Evolutionary conservation across 108 stramenopile species (phyloP).

Genomic region (Phaeodactylum tricornutum): DNA sequence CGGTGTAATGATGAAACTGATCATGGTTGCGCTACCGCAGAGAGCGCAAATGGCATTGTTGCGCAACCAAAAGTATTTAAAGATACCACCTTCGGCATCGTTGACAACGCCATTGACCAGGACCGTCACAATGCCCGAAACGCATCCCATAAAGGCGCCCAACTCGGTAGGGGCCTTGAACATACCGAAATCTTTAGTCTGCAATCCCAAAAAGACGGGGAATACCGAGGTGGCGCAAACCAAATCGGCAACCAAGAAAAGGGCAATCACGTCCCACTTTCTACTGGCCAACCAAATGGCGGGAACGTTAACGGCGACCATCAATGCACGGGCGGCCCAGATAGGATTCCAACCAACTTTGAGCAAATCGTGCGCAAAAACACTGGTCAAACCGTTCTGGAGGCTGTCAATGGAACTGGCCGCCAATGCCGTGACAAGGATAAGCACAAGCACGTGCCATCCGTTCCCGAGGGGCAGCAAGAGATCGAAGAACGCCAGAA

Average conservation of each 20-base stretch:
- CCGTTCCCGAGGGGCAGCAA: conserved; percentile 35
- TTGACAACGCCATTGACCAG: conserved; percentile 53
- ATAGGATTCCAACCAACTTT: conserved; percentile 31
- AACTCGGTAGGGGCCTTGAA: conserved; percentile 62
- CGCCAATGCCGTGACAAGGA: conserved; percentile 52
- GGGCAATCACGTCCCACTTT: conserved; percentile 48
- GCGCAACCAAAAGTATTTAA: conserved; percentile 70
- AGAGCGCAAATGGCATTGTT: conserved; percentile 54
- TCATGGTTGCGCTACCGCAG: conserved; percentile 62
- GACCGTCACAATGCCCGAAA: conserved; percentile 53
- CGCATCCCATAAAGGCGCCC: conserved; percentile 54
- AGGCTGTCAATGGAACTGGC: conserved; percentile 56
- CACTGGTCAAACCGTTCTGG: conserved; percentile 57
- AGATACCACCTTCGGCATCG: conserved; percentile 37
- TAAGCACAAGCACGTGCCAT: conserved; percentile 61
- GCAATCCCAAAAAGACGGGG: conserved; percentile 62
- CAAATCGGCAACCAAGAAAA: conserved; percentile 75
- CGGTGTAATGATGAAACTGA: conserved; percentile 68
- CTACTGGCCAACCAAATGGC: conserved; percentile 44
- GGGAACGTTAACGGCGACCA: conserved; percentile 50
- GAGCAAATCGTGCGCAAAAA: conserved; percentile 45
- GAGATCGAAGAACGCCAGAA: conserved; percentile 64
- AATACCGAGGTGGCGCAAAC: conserved; percentile 67
- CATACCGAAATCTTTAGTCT: conserved; percentile 36
- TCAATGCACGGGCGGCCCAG: conserved; percentile 28